Evolutionary conservation across 805 yeast genomes (phyloP).

Genomic region (Cyberlindnera nakhonratchasimensis): DNA sequence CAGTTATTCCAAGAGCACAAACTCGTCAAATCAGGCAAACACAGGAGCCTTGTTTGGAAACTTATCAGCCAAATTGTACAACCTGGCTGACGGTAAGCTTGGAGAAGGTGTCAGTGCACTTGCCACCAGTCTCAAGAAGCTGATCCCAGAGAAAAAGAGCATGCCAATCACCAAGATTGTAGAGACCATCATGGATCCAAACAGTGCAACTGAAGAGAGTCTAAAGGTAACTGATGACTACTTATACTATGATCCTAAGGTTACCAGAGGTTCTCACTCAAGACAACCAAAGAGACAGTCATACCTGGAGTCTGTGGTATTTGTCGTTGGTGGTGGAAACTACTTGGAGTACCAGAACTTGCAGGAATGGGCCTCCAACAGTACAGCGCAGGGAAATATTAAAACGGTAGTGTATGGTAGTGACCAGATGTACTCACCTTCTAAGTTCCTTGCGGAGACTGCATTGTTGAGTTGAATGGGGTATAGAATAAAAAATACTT

Average conservation of each 20-base stretch:
- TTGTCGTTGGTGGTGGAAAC: conserved; percentile 96
- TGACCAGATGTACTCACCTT: conserved; percentile 70
- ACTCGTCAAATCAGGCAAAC: conserved; percentile 25
- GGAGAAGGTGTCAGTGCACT: conserved; percentile 88
- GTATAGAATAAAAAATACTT: not conserved
- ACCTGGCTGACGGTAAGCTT: conserved; percentile 75
- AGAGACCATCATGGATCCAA: conserved; percentile 88
- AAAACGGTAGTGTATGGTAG: conserved; percentile 82
- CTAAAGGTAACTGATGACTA: conserved; percentile 81
- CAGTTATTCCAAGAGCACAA: conserved; percentile 31
- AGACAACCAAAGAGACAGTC: conserved; percentile 82
- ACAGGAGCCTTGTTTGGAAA: conserved; percentile 64
- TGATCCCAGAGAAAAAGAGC: conserved; percentile 83
- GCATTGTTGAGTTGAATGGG: conserved; percentile 41
- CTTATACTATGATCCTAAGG: conserved; percentile 82
- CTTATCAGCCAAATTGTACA: conserved; percentile 71
- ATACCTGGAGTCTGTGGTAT: conserved; percentile 79
- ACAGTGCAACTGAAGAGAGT: conserved; percentile 57
- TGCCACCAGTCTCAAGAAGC: conserved; percentile 80
- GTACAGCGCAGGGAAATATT: conserved; percentile 35
- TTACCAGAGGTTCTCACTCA: conserved; percentile 83
- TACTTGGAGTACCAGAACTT: conserved; percentile 91
- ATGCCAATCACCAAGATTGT: conserved; percentile 89
- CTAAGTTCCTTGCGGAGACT: conserved; percentile 66
- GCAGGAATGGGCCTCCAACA: conserved; percentile 72